Evolutionary conservation across 169 alveolate species (phyloP), one percentile per base, ranked within the genome.

Genomic region (Eimeria necatrix): DNA sequence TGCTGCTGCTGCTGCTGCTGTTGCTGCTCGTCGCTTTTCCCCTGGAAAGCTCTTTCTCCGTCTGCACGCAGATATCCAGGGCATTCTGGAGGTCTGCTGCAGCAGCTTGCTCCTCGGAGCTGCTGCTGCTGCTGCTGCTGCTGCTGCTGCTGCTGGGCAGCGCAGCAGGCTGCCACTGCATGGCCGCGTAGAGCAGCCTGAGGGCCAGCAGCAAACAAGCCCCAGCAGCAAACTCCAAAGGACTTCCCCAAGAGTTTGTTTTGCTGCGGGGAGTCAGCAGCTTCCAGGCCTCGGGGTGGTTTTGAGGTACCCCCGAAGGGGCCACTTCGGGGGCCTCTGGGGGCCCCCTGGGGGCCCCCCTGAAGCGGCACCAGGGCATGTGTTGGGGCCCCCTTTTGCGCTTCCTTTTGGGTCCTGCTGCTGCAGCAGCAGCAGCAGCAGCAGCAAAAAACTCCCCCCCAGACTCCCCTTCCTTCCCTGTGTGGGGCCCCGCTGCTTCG

Each of bases 81-180:
- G 88, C 88, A 18, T 46, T 46, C 20, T 18, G 22, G 32, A 51
- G 52, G 6, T 51, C 88, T 1, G 88, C 88, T 14, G 68, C 88
- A 24, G 60, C 41, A 5, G 24, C 48, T 3, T 24, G 32, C 52
- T 14, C 88, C 4, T 41, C 41, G 49, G 3, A 48, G 88, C 88
- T 78, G 88, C 88, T 49, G 70, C 49, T 78, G 71, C 88, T 78
- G 49, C 24, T 74, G 85, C 85, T 46, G 85, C 85, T 9, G 88
- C 88, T 49, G 88, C 49, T 24, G 88, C 88, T n/a, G 49, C 26
- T 49, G 61, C 52, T 51, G 70, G 88, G 88, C 48, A 46, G 70
- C 9, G 88, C 88, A 78, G 88, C 88, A 78, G 88, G 88, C 70
- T 78, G 88, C 88, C 88, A 78, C 70, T 78, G 88, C 88, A 78